Evolutionary conservation across 345 rosid species (phyloP).

Genomic region (Erucastrum elatum): DNA sequence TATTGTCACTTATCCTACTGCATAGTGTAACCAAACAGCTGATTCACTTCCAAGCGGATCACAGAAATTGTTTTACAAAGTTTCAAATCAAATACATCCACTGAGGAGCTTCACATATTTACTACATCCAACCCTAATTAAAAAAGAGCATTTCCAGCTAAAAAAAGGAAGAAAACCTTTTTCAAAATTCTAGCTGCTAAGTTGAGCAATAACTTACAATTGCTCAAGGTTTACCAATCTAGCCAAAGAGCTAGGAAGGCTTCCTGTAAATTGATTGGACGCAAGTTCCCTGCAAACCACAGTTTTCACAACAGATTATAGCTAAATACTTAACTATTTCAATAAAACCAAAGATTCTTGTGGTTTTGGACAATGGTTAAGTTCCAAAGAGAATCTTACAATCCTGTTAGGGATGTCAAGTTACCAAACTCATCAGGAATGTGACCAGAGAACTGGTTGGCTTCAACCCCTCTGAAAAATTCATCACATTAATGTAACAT

Average conservation of each 20-base stretch:
- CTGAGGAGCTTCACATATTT: not conserved
- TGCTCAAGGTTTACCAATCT: conserved; percentile 32
- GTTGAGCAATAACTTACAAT: conserved; percentile 4
- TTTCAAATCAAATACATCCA: not conserved
- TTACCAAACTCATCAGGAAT: conserved; percentile 55
- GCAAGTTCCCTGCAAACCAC: conserved; percentile 41
- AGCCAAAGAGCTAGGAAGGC: conserved; percentile 40
- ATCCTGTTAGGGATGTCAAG: conserved; percentile 36
- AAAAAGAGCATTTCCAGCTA: not conserved
- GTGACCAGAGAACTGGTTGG: conserved; percentile 52
- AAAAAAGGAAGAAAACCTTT: not conserved
- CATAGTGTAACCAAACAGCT: not conserved
- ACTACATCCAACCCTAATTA: not conserved
- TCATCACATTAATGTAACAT: not conserved
- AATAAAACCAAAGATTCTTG: not conserved
- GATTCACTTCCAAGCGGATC: not conserved
- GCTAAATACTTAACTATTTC: not conserved
- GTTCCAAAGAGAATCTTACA: conserved; percentile 41
- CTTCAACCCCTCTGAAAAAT: conserved; percentile 50
- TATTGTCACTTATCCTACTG: not conserved
- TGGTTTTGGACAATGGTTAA: not conserved
- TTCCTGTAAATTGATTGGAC: conserved; percentile 45
- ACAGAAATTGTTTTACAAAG: not conserved
- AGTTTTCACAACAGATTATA: not conserved
- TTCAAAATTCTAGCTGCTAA: not conserved